Conservation (phyloP, 192 early-diverging fungal species). For the Pecoramyces ruminantium region DNA sequence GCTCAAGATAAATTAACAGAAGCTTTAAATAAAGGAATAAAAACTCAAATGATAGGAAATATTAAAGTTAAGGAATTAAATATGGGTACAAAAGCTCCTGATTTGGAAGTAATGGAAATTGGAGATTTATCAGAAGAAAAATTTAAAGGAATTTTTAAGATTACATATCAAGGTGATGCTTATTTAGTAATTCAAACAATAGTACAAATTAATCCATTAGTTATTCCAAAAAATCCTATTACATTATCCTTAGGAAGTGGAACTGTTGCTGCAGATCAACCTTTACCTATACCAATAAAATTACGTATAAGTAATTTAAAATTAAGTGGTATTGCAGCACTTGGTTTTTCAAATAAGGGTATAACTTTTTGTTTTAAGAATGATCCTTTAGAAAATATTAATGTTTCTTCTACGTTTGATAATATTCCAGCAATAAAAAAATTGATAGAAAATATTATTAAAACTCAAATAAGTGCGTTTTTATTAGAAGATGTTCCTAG, state of each 20-base stretch:
- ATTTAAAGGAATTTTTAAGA: conserved; percentile 89
- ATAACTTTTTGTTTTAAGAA: conserved; percentile 95
- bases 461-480: conserved; percentile 68
- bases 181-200: conserved; percentile 77
- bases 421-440: conserved; percentile 68
- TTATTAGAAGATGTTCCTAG: conserved; percentile 86
- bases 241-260: conserved; percentile 35
- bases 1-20: conserved; percentile 70
- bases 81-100: conserved; percentile 90
- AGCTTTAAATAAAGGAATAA: conserved; percentile 87
- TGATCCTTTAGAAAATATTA: conserved; percentile 83
- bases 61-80: conserved; percentile 85
- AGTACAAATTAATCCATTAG: conserved; percentile 49
- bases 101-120: conserved; percentile 94
- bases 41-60: conserved; percentile 77
- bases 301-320: conserved; percentile 76
- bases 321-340: conserved; percentile 75
- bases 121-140: conserved; percentile 84
- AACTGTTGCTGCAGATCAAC: conserved; percentile 76
- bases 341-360: conserved; percentile 84
- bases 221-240: conserved; percentile 11
- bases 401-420: conserved; percentile 95
- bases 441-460: conserved; percentile 82
- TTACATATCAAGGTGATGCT: conserved; percentile 86
- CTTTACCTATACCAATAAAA: conserved; percentile 90